Evolutionary conservation across 257 asterid genomes (phyloP), one percentile per base, ranked within the genome.

Genomic region (Leonotis leonurus): DNA sequence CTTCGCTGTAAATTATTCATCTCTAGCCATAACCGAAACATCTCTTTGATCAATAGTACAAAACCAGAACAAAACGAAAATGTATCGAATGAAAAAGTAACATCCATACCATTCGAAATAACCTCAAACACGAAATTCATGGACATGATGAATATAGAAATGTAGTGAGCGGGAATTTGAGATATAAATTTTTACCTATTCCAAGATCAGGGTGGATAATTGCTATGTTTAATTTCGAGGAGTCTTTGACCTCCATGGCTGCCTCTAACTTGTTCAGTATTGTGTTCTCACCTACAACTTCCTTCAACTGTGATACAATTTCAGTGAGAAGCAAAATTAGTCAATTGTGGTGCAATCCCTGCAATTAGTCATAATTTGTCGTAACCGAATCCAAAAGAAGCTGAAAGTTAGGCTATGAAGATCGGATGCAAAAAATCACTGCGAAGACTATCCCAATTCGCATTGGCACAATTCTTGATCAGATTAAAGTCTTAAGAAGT

Each of bases 201-300:
- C 89, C 89, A 54, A 83, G 86, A 80, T 83, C 86, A 39, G 89
- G 89, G 50, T 83, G 89, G 68, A 83, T 77, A 43, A 83, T 80
- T 32, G 89, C 89, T 29, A 83, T 75, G 26, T 69, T 83, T 55
- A 83, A 55, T 59, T 77, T 83, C 2, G 89, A 70, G 73, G 29
- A 40, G 46, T 64, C 82, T 54, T 69, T 72, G 9, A 33, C 68
- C 50, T 39, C 82, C 86, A 80, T 80, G 50, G 48, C 54, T 55
- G 65, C 4, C 56, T 35, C 35, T 60, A 45, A 50, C 62, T 74
- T 30, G 55, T 65, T 43, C 71, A 60, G 26, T 55, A 36, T 27
- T 22, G 32, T 11, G 26, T 59, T 51, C 6, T 32, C 60, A 49
- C 3, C 27, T 35, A 56, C n/a, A 30, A 29, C 14, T 10, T 35